Base-by-base conservation (phyloP, 345 rosid species). In the Physaria fendleri region DNA sequence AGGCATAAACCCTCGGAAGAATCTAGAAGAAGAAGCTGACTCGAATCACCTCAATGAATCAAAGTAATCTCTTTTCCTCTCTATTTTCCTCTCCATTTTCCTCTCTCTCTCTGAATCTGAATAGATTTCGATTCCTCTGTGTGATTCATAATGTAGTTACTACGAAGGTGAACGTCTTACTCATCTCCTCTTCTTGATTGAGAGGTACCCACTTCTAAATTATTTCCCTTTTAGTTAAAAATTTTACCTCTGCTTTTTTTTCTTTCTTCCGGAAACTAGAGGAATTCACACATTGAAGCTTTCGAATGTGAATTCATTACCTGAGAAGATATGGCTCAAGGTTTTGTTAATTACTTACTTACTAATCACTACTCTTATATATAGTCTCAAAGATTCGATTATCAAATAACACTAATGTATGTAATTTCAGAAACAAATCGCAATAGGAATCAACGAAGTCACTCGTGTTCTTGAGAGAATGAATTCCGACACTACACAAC, bases 371-470 rank as follows among this genome's bases (percentile, higher is more conserved):
- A 2, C 20, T n/a, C 9, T 16, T n/a, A 18, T 25, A 6, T 41
- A 12, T 3, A n/a, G n/a, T 22, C 12, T 17, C 9, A 34, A n/a
- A 29, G 5, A n/a, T 32, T 52, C 3, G 34, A 55, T 33, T n/a
- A 12, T 47, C n/a, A 52, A 55, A 3, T 49, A 48, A 21, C 35
- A 4, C 5, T n/a, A 0, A 49, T 22, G 28, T n/a, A 18, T 32
- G 8, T 51, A n/a, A 4, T 20, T 42, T 16, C 61, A 85, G 96
- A 88, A 79, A 82, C 89, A 81, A 83, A 75, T 89, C 39, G 77
- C 96, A 3, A 71, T 89, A 61, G 96, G 96, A 52, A 82, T 85
- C 58, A 89, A 89, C 59, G 96, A 89, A 42, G 95, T 89, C n/a
- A 84, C 91, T 2, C 88, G 91, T 40, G 71, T 56, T 60, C 85